A percentile compares a stretch with the other conserved stretches of the same genome.
These are phyloP conservation scores for Kickxella alabastrina DNA, from an alignment of 192 early-diverging fungal species.

Conservation along the genomic window DNA sequence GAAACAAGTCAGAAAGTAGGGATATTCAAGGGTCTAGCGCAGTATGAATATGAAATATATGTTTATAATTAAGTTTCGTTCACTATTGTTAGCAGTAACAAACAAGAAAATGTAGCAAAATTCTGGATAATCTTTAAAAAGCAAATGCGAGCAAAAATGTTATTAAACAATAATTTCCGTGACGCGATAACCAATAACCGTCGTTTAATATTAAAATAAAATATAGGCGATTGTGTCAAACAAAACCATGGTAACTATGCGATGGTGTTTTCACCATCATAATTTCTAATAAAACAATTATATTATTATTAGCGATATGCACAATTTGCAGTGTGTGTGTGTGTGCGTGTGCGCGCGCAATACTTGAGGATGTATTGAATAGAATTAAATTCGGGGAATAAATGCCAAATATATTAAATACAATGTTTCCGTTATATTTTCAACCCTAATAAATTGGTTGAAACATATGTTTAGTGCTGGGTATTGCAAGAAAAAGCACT, in stretches of 20 bases:
- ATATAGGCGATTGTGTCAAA: background rate
- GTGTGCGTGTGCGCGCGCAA: no score
- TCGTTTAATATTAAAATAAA: no score
- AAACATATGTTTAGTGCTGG: no score
- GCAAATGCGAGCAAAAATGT: background rate
- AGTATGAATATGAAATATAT: conserved; percentile 21
- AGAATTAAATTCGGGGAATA: no score
- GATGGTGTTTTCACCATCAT: background rate
- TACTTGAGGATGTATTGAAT: no score
- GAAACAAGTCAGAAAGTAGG: background rate
- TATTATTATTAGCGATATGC: no score
- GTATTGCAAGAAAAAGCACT: no score
- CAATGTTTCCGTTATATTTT: no score
- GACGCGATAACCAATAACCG: no score
- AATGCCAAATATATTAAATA: no score
- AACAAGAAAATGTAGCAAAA: conserved; percentile 3
- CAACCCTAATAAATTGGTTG: no score
- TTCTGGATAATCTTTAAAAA: background rate
- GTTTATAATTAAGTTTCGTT: background rate
- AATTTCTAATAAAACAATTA: background rate
- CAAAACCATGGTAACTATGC: background rate
- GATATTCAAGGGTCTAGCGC: conserved; percentile 3
- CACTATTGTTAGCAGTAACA: conserved; percentile 17
- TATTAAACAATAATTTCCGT: background rate
- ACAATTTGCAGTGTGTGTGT: no score